A percentile compares a stretch with the other conserved stretches of the same genome.
Evolutionary conservation across 306 rosid genomes (phyloP).

Genomic region (Benincasa hispida): DNA sequence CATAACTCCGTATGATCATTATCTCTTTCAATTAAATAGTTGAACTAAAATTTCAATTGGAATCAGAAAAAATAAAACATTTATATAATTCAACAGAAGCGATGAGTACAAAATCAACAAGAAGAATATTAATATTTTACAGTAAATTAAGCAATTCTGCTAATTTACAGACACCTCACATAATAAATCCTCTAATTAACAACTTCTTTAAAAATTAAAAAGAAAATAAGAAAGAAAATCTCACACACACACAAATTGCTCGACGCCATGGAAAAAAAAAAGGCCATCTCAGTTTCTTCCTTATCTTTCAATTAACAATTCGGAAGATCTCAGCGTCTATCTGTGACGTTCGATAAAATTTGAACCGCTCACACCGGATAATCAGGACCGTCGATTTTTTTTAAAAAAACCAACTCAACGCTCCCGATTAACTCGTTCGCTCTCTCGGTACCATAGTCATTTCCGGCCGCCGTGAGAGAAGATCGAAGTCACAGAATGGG

Average conservation of each 20-base stretch:
- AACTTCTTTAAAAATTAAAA: not conserved
- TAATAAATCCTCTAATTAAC: not conserved
- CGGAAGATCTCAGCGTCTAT: not conserved
- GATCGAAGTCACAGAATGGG: constrained; percentile 48
- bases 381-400: constrained; percentile 1
- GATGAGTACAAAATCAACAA: too few relatives aligned
- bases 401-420: not conserved
- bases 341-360: constrained; percentile 3
- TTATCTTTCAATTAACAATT: not conserved
- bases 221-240: not conserved
- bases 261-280: not conserved
- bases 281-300: not conserved
- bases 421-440: not conserved
- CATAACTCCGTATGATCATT: too few relatives aligned
- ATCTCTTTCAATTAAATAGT: too few relatives aligned
- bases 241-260: not conserved
- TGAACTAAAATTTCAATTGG: too few relatives aligned
- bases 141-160: not conserved
- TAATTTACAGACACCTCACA: not conserved
- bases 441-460: not conserved
- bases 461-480: constrained; percentile 22
- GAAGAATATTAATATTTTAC: not conserved
- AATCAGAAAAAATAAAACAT: too few relatives aligned
- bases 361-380: constrained; percentile 1
- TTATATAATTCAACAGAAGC: too few relatives aligned